Evolutionary conservation across 495 filamentous ascomycete genomes (phyloP).

Genomic region (Talaromyces thailandensis): DNA sequence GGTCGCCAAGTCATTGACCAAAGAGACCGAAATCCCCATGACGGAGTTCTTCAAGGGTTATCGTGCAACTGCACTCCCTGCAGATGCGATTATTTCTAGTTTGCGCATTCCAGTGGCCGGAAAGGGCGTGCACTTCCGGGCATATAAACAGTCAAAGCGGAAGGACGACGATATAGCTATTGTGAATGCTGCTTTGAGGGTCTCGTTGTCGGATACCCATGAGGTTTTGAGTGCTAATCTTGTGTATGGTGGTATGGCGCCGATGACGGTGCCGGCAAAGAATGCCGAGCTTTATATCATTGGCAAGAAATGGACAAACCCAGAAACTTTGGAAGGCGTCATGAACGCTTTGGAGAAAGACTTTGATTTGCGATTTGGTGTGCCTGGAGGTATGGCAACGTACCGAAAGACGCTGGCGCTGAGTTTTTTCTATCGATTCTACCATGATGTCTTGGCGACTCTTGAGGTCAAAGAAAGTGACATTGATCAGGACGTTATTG

Average conservation of each 20-base stretch:
- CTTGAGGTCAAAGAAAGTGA: constrained; percentile 32
- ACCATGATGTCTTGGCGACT: constrained; percentile 45
- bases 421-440: constrained; percentile 29
- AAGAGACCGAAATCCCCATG: constrained; percentile 81
- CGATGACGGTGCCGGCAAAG: constrained; percentile 75
- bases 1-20: constrained; percentile 61
- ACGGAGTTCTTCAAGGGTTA: constrained; percentile 88
- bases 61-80: constrained; percentile 70
- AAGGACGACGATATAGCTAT: constrained; percentile 98
- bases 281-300: constrained; percentile 58
- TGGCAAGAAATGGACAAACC: constrained; percentile 73
- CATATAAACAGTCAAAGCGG: constrained; percentile 92
- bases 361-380: constrained; percentile 76
- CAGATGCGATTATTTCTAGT: constrained; percentile 74
- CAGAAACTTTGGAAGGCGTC: constrained; percentile 71
- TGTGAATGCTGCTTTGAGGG: constrained; percentile 73
- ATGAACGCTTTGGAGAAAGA: constrained; percentile 83
- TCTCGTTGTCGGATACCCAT: constrained; percentile 55
- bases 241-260: constrained; percentile 87
- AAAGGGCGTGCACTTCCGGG: constrained; percentile 60
- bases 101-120: constrained; percentile 75
- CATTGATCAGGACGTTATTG: constrained; percentile 43
- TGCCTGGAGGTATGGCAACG: constrained; percentile 92
- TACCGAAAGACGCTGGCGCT: constrained; percentile 87
- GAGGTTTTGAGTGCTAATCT: constrained; percentile 63